Conservation (phyloP, 805 yeast genomes). For the Monosporozyma unispora region DNA sequence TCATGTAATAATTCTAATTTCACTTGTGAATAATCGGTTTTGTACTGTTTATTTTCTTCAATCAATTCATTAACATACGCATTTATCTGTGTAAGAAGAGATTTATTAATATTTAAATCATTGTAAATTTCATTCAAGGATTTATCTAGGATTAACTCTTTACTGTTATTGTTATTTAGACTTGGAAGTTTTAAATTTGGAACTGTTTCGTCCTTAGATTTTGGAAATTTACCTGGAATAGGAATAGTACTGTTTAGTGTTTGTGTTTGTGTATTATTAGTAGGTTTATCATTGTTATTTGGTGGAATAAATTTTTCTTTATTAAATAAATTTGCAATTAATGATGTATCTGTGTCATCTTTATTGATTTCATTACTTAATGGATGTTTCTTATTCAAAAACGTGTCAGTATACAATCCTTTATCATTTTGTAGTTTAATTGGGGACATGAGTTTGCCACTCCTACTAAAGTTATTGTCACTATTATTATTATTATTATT, state of each 20-base stretch:
- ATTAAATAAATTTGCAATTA: neutral
- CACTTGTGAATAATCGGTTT: constrained; percentile 20
- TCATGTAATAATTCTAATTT: constrained; percentile 28
- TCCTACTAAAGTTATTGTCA: too few species aligned
- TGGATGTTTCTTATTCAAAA: neutral
- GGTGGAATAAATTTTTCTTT: neutral
- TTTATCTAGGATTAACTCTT: neutral
- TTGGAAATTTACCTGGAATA: constrained; percentile 28
- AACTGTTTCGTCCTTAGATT: neutral
- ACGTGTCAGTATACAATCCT: neutral
- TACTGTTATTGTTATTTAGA: constrained; percentile 2
- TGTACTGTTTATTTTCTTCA: constrained; percentile 4
- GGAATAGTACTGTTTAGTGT: neutral
- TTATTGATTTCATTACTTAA: neutral
- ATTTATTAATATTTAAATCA: constrained; percentile 19
- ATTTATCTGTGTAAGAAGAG: constrained; percentile 10
- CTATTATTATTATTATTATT: neutral
- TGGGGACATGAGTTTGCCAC: constrained; percentile 10
- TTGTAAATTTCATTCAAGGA: constrained; percentile 9
- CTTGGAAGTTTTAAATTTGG: constrained; percentile 7
- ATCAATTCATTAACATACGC: constrained; percentile 6
- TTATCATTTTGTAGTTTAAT: constrained; percentile 6
- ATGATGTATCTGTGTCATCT: neutral
- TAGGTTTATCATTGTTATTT: neutral
- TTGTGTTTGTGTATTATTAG: neutral